A percentile compares a stretch with the other conserved stretches of the same genome.
phyloP scores from a whole-genome alignment of 495 filamentous ascomycete genomes.

The Podospora sp. region DNA sequence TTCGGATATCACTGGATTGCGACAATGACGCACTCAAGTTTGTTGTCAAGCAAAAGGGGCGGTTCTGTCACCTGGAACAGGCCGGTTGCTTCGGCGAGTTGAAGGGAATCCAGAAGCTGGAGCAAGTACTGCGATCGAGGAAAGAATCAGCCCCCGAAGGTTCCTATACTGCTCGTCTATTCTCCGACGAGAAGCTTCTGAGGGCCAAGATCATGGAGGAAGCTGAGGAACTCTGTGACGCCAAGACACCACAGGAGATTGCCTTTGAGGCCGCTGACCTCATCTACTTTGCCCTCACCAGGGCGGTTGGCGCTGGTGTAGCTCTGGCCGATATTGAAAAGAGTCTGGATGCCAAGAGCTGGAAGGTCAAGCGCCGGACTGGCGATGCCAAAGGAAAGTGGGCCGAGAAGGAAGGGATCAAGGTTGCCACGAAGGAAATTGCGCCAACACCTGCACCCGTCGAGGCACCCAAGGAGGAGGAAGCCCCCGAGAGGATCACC shows the following conservation, averaged over 20 bases:
- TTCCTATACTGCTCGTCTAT: constrained; percentile 91
- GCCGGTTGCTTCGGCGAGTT: constrained; percentile 89
- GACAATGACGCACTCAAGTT: constrained; percentile 92
- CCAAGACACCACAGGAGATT: constrained; percentile 76
- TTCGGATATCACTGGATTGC: constrained; percentile 84
- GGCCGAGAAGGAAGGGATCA: constrained; percentile 79
- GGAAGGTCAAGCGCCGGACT: constrained; percentile 87
- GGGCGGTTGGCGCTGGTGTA: constrained; percentile 81
- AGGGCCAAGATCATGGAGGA: constrained; percentile 98
- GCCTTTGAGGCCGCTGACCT: constrained; percentile 94
- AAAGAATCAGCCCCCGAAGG: constrained; percentile 81
- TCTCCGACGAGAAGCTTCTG: constrained; percentile 85
- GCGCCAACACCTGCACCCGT: constrained; percentile 44
- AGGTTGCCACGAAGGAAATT: constrained; percentile 45
- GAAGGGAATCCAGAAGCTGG: constrained; percentile 76
- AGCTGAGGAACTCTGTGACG: constrained; percentile 89
- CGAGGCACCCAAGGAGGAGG: constrained; percentile 51
- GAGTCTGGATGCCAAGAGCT: constrained; percentile 89
- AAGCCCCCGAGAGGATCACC: constrained; percentile 65
- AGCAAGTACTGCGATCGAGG: constrained; percentile 78
- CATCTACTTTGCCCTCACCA: constrained; percentile 92
- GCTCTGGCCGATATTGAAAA: constrained; percentile 83
- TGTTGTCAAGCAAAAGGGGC: constrained; percentile 82
- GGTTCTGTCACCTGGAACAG: constrained; percentile 94
- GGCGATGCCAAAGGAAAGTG: constrained; percentile 92